phyloP scores from a whole-genome alignment of 306 rosid species.

The Amphicarpaea edgeworthii region DNA sequence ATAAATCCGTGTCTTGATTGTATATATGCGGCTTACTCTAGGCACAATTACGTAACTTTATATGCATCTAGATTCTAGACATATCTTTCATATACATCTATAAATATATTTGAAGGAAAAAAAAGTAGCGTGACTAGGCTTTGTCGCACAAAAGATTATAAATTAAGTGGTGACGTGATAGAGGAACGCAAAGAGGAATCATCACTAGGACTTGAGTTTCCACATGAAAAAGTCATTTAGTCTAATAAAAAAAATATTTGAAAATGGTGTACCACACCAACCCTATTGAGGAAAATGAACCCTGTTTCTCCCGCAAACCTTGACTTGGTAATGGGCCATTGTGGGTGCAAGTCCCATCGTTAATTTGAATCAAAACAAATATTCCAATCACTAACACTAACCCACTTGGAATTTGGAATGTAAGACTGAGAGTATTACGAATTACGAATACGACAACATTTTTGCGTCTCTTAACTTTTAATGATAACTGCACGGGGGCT shows the following conservation, averaged over 20 bases:
- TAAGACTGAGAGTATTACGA: no score
- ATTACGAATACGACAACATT: no score
- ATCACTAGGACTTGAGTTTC: constrained; percentile 20
- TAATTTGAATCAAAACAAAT: constrained; percentile 42
- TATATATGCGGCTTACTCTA: no score
- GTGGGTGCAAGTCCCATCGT: constrained; percentile 35
- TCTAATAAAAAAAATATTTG: background rate
- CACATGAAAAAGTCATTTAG: constrained; percentile 5
- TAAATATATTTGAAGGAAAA: background rate
- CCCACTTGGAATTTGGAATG: constrained; percentile 1
- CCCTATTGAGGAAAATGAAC: constrained; percentile 52
- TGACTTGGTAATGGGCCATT: constrained; percentile 16
- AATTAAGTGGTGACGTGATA: background rate
- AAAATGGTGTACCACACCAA: constrained; percentile 23
- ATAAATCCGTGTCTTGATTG: no score
- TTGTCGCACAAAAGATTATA: background rate
- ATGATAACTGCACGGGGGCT: background rate
- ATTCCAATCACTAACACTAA: constrained; percentile 16
- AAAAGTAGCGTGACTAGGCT: background rate
- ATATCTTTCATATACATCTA: background rate
- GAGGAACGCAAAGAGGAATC: background rate
- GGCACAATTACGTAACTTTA: background rate
- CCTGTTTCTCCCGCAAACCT: constrained; percentile 57
- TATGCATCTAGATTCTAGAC: background rate
- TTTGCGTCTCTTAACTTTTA: background rate